Base-by-base conservation (phyloP, 192 early-diverging fungal species). In the Coemansia sp. region DNA sequence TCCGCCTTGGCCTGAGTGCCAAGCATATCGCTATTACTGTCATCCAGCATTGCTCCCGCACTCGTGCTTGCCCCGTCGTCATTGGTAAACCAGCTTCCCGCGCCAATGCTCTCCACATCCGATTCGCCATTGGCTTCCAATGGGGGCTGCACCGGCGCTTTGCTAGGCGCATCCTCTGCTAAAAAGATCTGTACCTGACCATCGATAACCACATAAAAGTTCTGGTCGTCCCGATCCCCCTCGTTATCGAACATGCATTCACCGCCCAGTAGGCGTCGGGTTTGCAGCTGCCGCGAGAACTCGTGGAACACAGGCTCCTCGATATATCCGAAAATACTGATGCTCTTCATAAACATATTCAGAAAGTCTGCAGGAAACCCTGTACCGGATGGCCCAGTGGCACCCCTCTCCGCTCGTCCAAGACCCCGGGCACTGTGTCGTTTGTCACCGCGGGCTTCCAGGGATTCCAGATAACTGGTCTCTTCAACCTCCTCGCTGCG, bases 231-330 rank as follows among this genome's bases (percentile, higher is more conserved):
- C 12, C 83, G 81, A 51, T 80, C 78, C 6, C 63, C 67, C 62
- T 92, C 90, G 54, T 88, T 85, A 25, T 92, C 90, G 65, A 90
- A 87, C 69, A 93, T 84, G 28, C 86, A 88, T 61, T 93, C 91
- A 10, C 90, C 92, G 0, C 89, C 88, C 48, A 89, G 71, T 49
- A 91, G 62, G 21, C 85, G 81, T 21, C 87, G 86, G 0, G 90
- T 92, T 73, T 94, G 92, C 52, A 96, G 80, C 66, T 95, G 92
- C 34, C 93, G 78, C 18, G 93, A 91, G 18, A 99, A 86, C 73
- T 99, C 97, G 73, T 93, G 92, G 73, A 99, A 96, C 7, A 99
- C 95, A 1, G 92, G 92, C 62, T 93, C 84, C 54, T 99, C 97
- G 12, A 99, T 85, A 71, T 97, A 98, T 0, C 95, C 95, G 87